These are phyloP conservation scores for Discostella stelligera DNA, from an alignment of 352 stramenopile genomes.

Conservation along the genomic window DNA sequence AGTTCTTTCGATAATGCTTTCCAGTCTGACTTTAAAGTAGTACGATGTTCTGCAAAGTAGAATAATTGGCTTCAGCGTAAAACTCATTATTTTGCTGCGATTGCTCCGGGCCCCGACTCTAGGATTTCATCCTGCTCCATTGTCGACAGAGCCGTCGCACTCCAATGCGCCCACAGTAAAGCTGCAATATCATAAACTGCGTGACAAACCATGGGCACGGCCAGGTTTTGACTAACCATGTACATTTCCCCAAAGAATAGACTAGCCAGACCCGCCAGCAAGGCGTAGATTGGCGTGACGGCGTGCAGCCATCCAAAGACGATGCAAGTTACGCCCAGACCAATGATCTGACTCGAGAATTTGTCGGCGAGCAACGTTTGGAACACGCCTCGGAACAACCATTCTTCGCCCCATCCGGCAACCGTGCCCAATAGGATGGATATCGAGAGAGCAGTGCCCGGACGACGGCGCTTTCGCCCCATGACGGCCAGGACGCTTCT, in stretches of 20 bases:
- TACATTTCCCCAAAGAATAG: slow-evolving; percentile 81
- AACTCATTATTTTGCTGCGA: slow-evolving; percentile 16
- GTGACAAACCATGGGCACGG: slow-evolving; percentile 74
- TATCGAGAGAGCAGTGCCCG: slow-evolving; percentile 49
- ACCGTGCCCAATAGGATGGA: slow-evolving; percentile 52
- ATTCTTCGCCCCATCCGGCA: slow-evolving; percentile 75
- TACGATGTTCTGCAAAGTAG: not conserved
- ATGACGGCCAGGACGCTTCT: slow-evolving; percentile 69
- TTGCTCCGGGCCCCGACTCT: slow-evolving; percentile 11
- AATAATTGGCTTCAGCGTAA: not conserved
- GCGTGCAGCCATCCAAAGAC: slow-evolving; percentile 79
- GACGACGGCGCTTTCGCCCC: slow-evolving; percentile 56
- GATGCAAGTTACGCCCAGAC: slow-evolving; percentile 55
- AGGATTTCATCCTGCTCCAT: slow-evolving; percentile 57
- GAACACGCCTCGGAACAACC: slow-evolving; percentile 78
- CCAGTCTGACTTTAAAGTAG: not conserved
- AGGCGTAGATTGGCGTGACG: slow-evolving; percentile 77
- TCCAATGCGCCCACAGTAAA: slow-evolving; percentile 74
- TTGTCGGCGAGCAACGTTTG: slow-evolving; percentile 52
- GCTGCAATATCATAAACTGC: slow-evolving; percentile 78
- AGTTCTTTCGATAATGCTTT: not conserved
- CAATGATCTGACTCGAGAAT: slow-evolving; percentile 40
- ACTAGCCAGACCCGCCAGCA: slow-evolving; percentile 61
- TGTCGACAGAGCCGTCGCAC: slow-evolving; percentile 48
- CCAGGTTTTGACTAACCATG: slow-evolving; percentile 59